These are phyloP conservation scores for Diplodia intermedia DNA, from an alignment of 2,329 filamentous ascomycete genomes.

Conservation along the genomic window DNA sequence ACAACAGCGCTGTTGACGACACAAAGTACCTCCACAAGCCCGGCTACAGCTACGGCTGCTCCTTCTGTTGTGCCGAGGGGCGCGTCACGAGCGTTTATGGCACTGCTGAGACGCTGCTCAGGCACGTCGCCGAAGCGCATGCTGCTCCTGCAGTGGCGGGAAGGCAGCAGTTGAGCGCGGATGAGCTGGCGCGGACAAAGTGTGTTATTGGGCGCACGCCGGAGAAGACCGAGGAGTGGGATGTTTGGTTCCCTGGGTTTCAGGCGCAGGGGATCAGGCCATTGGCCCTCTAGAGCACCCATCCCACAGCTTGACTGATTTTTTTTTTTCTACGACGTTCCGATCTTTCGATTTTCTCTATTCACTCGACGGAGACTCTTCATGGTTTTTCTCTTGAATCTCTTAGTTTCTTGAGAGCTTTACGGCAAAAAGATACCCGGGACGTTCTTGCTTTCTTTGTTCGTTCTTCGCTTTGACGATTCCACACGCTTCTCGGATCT, in stretches of 20 bases:
- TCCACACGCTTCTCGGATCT: neutral
- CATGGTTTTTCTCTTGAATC: neutral
- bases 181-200: constrained; percentile 41
- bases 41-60: constrained; percentile 43
- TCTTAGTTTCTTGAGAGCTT: constrained; percentile 17
- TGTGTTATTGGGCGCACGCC: constrained; percentile 48
- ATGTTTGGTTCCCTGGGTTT: constrained; percentile 37
- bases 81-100: constrained; percentile 46
- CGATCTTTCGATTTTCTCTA: neutral
- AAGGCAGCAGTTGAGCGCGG: constrained; percentile 40
- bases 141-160: constrained; percentile 34
- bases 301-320: neutral
- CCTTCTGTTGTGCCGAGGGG: constrained; percentile 45
- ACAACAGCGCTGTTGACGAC: constrained; percentile 8
- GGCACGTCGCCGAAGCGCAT: constrained; percentile 49
- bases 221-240: constrained; percentile 44
- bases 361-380: neutral
- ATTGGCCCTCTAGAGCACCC: neutral
- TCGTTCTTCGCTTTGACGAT: neutral
- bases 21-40: constrained; percentile 12
- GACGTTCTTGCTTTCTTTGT: constrained; percentile 8
- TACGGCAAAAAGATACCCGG: constrained; percentile 28
- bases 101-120: constrained; percentile 49
- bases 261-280: neutral
- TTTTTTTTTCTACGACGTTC: neutral